Conservation (phyloP, 116 monocot genomes). For the Iris pallida region DNA sequence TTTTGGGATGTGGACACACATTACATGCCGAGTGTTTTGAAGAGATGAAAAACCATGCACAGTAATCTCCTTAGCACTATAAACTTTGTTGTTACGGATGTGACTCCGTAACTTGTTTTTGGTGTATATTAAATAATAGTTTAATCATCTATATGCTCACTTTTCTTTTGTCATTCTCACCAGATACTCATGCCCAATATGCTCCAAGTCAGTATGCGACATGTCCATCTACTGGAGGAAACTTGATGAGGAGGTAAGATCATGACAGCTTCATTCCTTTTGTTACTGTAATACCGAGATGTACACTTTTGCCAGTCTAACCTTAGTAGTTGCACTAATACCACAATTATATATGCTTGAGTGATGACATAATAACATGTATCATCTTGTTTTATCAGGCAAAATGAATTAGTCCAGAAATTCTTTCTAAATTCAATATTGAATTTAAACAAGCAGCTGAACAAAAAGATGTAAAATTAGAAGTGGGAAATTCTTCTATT, state of each 20-base stretch:
- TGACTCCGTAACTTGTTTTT: not conserved
- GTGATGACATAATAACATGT: too few relatives aligned
- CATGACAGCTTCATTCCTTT: too few relatives aligned
- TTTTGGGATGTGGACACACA: slow-evolving; percentile 82
- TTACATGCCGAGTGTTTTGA: slow-evolving; percentile 60
- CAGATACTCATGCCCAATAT: slow-evolving; percentile 82
- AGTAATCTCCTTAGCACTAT: slow-evolving; percentile 28
- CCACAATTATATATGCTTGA: too few relatives aligned
- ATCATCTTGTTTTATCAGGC: too few relatives aligned
- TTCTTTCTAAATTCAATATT: too few relatives aligned
- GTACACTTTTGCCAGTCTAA: too few relatives aligned
- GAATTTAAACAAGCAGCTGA: too few relatives aligned
- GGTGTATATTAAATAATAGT: slow-evolving; percentile 3
- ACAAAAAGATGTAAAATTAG: too few relatives aligned
- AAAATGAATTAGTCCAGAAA: too few relatives aligned
- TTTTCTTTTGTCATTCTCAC: slow-evolving; percentile 5
- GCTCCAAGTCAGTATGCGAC: slow-evolving; percentile 63
- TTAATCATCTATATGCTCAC: not conserved
- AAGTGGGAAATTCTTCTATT: too few relatives aligned
- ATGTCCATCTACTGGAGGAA: slow-evolving; percentile 56
- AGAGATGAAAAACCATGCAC: slow-evolving; percentile 62
- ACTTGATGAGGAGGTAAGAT: slow-evolving; percentile 63
- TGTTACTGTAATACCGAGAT: too few relatives aligned
- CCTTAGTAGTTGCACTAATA: too few relatives aligned
- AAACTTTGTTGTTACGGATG: not conserved